phyloP scores from a whole-genome alignment of 352 stramenopile genomes.

The Globisporangium recalcitrans region DNA sequence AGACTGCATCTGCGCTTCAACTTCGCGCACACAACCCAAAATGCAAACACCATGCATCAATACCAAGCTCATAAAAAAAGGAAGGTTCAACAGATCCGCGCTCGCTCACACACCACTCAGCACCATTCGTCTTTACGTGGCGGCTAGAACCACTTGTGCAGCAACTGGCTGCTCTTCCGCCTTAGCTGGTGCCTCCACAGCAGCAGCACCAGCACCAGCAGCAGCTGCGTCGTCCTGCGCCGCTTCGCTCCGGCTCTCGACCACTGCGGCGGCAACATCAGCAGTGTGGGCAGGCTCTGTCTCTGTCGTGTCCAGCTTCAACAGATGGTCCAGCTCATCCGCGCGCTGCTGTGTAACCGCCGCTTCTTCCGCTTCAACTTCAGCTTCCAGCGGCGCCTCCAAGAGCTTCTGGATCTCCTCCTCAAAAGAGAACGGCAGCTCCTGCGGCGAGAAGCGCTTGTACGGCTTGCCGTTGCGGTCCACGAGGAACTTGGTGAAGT shows the following conservation, averaged over 20 bases:
- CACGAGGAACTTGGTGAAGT: slow-evolving; percentile 1
- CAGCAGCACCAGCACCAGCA: no score
- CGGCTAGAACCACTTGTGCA: not conserved
- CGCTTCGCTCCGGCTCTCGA: not conserved
- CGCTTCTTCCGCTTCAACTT: not conserved
- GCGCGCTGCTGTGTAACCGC: not conserved
- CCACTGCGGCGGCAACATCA: not conserved
- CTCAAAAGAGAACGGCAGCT: not conserved
- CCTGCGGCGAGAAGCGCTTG: not conserved
- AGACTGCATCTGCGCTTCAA: not conserved
- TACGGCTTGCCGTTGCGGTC: not conserved
- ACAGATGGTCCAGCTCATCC: not conserved
- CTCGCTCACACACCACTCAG: not conserved
- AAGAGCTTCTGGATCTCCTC: slow-evolving; percentile 40
- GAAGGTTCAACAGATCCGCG: not conserved
- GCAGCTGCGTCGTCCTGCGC: no score
- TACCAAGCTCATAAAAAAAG: not conserved
- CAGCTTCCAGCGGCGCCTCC: not conserved
- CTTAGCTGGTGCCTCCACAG: no score
- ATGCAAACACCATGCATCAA: not conserved
- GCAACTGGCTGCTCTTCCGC: not conserved
- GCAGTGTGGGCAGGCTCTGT: not conserved
- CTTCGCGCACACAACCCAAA: not conserved
- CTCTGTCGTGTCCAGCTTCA: not conserved
- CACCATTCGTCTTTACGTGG: not conserved